Percentiles rank a stretch among this genome's conserved stretches.
These are phyloP conservation scores for Penicillium sp. DNA, from an alignment of 2,329 filamentous ascomycete genomes.

Conservation along the genomic window DNA sequence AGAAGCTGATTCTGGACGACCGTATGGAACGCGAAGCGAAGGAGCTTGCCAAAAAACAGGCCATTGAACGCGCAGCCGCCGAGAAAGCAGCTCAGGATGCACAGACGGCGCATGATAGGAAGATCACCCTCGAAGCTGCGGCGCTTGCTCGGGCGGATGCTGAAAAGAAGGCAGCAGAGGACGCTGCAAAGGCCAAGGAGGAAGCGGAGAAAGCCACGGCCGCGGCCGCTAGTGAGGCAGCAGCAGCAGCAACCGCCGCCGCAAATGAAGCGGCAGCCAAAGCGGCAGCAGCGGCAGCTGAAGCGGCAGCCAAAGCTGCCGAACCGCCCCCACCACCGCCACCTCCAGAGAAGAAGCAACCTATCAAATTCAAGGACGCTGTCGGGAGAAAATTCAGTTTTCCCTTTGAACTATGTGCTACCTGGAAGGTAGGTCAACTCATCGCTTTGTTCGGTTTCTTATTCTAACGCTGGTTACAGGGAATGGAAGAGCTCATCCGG, in stretches of 20 bases:
- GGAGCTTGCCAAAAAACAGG: slow-evolving; percentile 37
- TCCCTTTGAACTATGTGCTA: slow-evolving; percentile 79
- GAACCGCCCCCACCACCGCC: slow-evolving; percentile 29
- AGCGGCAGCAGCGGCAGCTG: slow-evolving; percentile 35
- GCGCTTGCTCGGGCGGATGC: slow-evolving; percentile 51
- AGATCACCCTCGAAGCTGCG: slow-evolving; percentile 44
- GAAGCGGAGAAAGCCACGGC: slow-evolving; percentile 45
- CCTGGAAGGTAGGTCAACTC: slow-evolving; percentile 66
- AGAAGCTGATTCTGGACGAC: slow-evolving; percentile 55
- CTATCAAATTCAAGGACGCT: slow-evolving; percentile 87
- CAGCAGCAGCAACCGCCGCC: slow-evolving; percentile 39
- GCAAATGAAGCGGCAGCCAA: slow-evolving; percentile 36
- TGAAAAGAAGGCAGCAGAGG: slow-evolving; percentile 46
- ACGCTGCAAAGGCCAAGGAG: slow-evolving; percentile 48
- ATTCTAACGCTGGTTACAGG: slow-evolving; percentile 49
- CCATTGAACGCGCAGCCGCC: slow-evolving; percentile 53
- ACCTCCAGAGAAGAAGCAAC: slow-evolving; percentile 63
- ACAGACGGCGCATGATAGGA: slow-evolving; percentile 42
- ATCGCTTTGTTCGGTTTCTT: slow-evolving; percentile 19
- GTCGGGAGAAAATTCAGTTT: slow-evolving; percentile 90
- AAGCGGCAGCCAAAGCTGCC: slow-evolving; percentile 33
- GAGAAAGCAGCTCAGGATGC: slow-evolving; percentile 33
- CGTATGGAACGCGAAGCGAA: slow-evolving; percentile 42
- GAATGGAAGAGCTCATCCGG: slow-evolving; percentile 82
- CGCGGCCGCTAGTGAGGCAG: slow-evolving; percentile 40